Conservation (phyloP, 306 rosid species). For the Vigna trinervia region DNA sequence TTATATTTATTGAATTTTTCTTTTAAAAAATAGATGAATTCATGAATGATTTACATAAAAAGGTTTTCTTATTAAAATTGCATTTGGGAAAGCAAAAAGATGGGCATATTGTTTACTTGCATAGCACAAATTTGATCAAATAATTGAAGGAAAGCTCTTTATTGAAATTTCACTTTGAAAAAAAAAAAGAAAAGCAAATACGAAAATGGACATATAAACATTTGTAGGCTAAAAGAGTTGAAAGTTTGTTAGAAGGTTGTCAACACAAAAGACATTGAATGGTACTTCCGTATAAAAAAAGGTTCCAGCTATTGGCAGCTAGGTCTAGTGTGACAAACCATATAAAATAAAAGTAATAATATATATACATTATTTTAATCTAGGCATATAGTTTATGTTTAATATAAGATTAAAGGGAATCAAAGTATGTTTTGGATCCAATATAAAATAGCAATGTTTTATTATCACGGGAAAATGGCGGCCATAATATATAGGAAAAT, state of each 20-base stretch:
- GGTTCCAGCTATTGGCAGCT: slow-evolving; percentile 28
- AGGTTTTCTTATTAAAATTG: neutral
- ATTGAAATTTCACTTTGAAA: neutral
- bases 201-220: neutral
- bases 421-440: neutral
- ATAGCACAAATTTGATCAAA: neutral
- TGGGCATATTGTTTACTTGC: neutral
- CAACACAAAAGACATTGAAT: neutral
- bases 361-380: neutral
- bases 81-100: neutral
- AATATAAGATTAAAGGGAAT: neutral
- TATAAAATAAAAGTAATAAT: neutral
- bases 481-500: neutral
- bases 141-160: neutral
- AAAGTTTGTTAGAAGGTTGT: neutral
- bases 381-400: neutral
- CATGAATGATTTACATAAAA: neutral
- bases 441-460: neutral
- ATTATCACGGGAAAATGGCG: neutral
- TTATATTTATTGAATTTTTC: too few relatives aligned
- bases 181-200: neutral
- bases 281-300: slow-evolving; percentile 31
- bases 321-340: neutral
- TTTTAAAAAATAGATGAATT: too few relatives aligned
- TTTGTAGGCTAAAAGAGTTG: neutral